These are phyloP conservation scores for Fusarium nanum DNA, from an alignment of 2,329 filamentous ascomycete species.

Conservation along the genomic window DNA sequence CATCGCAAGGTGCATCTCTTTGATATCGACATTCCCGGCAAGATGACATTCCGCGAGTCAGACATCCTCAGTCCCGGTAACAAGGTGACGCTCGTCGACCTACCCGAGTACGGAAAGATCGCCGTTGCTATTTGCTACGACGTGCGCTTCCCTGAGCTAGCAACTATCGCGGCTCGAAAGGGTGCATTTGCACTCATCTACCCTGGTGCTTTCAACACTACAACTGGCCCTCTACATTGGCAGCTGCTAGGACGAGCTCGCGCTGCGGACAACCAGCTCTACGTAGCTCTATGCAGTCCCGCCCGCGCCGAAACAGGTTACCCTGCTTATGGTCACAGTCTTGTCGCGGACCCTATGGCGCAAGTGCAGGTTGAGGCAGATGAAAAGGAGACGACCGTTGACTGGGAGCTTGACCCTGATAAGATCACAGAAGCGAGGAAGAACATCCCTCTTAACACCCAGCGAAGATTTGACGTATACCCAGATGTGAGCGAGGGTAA, in stretches of 20 bases:
- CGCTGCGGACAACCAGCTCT: slow-evolving; percentile 93
- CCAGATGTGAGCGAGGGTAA: slow-evolving; percentile 81
- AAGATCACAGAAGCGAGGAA: slow-evolving; percentile 80
- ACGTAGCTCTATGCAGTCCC: slow-evolving; percentile 92
- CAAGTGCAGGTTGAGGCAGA: slow-evolving; percentile 82
- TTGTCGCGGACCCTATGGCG: slow-evolving; percentile 90
- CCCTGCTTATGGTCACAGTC: slow-evolving; percentile 90
- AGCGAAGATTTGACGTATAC: slow-evolving; percentile 95
- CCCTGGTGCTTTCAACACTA: slow-evolving; percentile 96
- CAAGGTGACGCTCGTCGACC: slow-evolving; percentile 84
- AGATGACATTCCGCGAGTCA: slow-evolving; percentile 90
- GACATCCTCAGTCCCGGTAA: slow-evolving; percentile 89
- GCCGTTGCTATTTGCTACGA: slow-evolving; percentile 97
- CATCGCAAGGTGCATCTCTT: slow-evolving; percentile 97
- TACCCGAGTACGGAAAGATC: slow-evolving; percentile 89
- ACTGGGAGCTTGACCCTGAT: slow-evolving; percentile 75
- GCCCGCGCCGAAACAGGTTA: slow-evolving; percentile 83
- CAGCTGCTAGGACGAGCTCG: slow-evolving; percentile 82
- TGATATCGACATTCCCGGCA: slow-evolving; percentile 96
- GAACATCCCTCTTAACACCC: slow-evolving; percentile 84
- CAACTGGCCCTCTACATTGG: slow-evolving; percentile 94
- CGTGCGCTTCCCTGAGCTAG: slow-evolving; percentile 94
- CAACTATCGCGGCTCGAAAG: slow-evolving; percentile 85
- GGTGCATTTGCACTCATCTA: slow-evolving; percentile 92
- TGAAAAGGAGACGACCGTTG: slow-evolving; percentile 80